A percentile compares a stretch with the other conserved stretches of the same genome.
Conservation (phyloP, 176 grass and related monocot genomes). For the Sorghum bicolor region Sorghum_bicolor_NCBIv3 NC_012878.2:57832001-57832500, state of each 20-base stretch:
- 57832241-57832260: constrained; percentile 45
- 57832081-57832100: background rate
- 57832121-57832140: background rate
- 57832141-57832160: background rate
- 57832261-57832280: background rate
- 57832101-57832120: background rate
- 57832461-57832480: background rate
- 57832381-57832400: constrained; percentile 80
- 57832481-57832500: constrained; percentile 3
- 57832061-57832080: background rate
- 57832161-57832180: background rate
- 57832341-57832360: constrained; percentile 84
- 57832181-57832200: constrained; percentile 7
- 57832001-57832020: background rate
- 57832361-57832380: constrained; percentile 73
- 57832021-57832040: background rate
- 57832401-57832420: constrained; percentile 92
- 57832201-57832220: constrained; percentile 53
- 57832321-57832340: background rate
- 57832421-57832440: constrained; percentile 48
- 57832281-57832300: background rate
- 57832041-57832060: constrained; percentile 23
- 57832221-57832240: constrained; percentile 46
- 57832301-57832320: background rate
- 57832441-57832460: constrained; percentile 23